These are phyloP conservation scores for Obelidium mucronatum DNA, from an alignment of 192 early-diverging fungal genomes.

Conservation along the genomic window DNA sequence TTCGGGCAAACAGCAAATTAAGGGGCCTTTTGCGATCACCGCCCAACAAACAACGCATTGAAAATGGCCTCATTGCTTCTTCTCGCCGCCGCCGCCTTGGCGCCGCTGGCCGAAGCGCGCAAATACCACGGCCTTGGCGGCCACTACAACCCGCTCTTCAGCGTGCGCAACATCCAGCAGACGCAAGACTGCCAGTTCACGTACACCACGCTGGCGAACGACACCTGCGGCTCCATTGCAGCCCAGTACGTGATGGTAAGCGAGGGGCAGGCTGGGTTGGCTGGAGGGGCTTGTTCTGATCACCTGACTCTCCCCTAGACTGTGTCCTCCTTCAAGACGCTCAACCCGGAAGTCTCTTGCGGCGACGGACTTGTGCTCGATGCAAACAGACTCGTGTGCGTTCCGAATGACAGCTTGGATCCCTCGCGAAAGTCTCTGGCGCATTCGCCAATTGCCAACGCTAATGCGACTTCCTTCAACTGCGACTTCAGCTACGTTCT, in stretches of 20 bases:
- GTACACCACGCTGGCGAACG: not conserved
- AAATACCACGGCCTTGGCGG: no score
- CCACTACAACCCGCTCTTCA: not conserved
- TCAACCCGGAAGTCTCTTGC: not conserved
- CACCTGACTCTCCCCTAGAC: not conserved
- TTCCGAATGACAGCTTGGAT: no score
- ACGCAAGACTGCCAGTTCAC: not conserved
- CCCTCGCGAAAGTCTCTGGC: no score
- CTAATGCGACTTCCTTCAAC: not conserved
- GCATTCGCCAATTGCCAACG: no score
- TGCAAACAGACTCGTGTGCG: not conserved
- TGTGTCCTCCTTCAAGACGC: not conserved
- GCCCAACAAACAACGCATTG: no score
- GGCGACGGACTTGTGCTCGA: not conserved
- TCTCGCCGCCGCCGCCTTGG: no score
- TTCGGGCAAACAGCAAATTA: no score
- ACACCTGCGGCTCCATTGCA: constrained; percentile 23
- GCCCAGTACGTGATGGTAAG: constrained; percentile 17
- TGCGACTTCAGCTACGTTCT: constrained; percentile 2
- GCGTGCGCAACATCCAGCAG: not conserved
- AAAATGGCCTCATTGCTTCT: no score
- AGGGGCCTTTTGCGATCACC: no score
- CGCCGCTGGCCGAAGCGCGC: no score
- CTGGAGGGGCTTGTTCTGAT: not conserved
- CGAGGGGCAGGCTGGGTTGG: no score